Conservation (phyloP, 2,329 filamentous ascomycete species). For the Apiospora phragmitis region DNA sequence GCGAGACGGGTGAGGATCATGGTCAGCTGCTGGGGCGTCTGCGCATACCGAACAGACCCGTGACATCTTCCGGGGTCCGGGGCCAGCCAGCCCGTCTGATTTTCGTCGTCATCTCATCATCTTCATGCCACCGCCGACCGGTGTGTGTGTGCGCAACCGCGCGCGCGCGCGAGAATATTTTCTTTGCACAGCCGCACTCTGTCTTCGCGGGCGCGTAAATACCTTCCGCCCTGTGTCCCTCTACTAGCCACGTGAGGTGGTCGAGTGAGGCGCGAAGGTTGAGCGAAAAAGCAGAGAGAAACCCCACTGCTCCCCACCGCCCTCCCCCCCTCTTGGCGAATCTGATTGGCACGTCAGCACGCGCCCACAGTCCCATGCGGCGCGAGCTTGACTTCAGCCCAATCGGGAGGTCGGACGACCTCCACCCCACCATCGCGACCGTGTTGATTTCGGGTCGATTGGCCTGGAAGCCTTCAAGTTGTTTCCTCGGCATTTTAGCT, state of each 20-base stretch:
- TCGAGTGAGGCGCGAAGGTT: not conserved
- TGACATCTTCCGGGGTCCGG: conserved; percentile 9
- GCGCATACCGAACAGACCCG: conserved; percentile 5
- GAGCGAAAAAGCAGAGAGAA: not conserved
- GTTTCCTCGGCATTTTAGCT: not conserved
- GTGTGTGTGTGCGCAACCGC: not conserved
- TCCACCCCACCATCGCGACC: conserved; percentile 14
- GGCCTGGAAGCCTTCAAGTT: conserved; percentile 9
- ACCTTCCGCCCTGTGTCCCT: not conserved
- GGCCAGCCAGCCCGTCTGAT: conserved; percentile 6
- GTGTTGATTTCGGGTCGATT: conserved; percentile 19
- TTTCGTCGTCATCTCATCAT: not conserved
- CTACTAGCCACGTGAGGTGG: conserved; percentile 1
- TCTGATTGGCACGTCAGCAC: conserved; percentile 14
- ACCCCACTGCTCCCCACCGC: too few species aligned
- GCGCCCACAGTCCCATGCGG: conserved; percentile 14
- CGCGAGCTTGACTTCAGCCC: conserved; percentile 11
- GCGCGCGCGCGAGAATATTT: not conserved
- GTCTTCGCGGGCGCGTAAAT: conserved; percentile 4
- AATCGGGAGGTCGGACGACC: conserved; percentile 12
- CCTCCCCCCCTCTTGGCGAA: not conserved
- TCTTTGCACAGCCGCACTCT: not conserved
- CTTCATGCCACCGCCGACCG: not conserved
- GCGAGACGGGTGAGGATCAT: not conserved
- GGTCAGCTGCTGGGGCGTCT: not conserved